Evolutionary conservation across 2,329 filamentous ascomycete species (phyloP), one percentile per base, ranked within the genome.

Genomic region (Microdochium trichocladiopsis): DNA sequence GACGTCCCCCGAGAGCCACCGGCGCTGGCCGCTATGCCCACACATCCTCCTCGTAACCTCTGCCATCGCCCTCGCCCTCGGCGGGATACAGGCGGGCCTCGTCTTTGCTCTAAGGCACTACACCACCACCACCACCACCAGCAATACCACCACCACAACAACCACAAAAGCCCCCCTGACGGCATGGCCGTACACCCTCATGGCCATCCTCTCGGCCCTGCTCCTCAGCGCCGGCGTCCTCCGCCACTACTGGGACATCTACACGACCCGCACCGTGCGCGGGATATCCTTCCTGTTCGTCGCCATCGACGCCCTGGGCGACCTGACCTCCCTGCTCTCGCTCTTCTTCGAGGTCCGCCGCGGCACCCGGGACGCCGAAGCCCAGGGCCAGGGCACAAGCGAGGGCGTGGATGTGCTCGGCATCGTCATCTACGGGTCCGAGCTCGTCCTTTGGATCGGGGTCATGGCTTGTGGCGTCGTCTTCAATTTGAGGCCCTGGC

Each of bases 251-350:
- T 80, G 78, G 72, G 85, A 89, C 56, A 88, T 90, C 22, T 87
- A 80, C 60, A 62, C 74, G 2, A 78, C 87, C 57, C 75, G 80
- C 6, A 87, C 84, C 0, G 85, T 88, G 2, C 74, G 83, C 14
- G 85, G 86, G 8, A 88, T 89, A 37, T 87, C 84, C 1, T 88
- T 89, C 64, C 69, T 87, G 2, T 90, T 90, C 57, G 84, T 87
- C 0, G 81, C 72, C 1, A 85, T 89, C 45, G 86, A 89, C 65
- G 86, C 84, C 0, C 72, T 81, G 1, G 86, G 86, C 0, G 86
- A 89, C 63, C 63, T 89, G 3, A 84, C 84, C 51, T 88, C 84
- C 0, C 68, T 89, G 0, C 63, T 84, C 2, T 86, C 84, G 1
- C 71, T 89, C 16, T 69, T 86, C 43, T 87, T 86, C 56, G 77